Conservation (phyloP, 116 monocot genomes). For the Zostera marina region DNA sequence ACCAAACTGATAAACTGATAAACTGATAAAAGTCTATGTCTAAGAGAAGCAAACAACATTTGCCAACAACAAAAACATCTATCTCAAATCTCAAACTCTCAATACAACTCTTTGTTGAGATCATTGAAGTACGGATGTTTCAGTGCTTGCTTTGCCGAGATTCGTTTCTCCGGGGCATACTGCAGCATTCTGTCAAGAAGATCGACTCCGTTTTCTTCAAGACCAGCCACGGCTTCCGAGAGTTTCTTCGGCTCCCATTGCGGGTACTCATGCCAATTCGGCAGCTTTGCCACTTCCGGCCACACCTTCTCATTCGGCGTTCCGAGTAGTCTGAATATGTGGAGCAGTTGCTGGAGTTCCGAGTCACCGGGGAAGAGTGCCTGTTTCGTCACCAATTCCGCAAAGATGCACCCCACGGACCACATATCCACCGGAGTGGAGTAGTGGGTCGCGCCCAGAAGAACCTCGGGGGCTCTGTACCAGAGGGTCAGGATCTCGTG, state of each 20-base stretch:
- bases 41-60: neutral
- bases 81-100: neutral
- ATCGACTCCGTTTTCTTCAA: conserved; percentile 57
- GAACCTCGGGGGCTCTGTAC: conserved; percentile 95
- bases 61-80: too few species aligned
- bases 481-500: conserved; percentile 98
- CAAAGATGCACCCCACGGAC: conserved; percentile 98
- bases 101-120: conserved; percentile 32
- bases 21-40: too few species aligned
- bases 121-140: conserved; percentile 81
- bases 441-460: conserved; percentile 71
- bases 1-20: too few species aligned
- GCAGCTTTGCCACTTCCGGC: conserved; percentile 68
- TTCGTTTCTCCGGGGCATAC: conserved; percentile 64
- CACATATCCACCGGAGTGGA: conserved; percentile 92
- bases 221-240: conserved; percentile 32
- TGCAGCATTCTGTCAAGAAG: conserved; percentile 44
- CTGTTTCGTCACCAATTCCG: conserved; percentile 74
- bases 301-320: conserved; percentile 84
- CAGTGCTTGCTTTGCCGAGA: conserved; percentile 77
- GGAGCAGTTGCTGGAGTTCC: conserved; percentile 90
- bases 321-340: conserved; percentile 87
- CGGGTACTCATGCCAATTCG: conserved; percentile 91
- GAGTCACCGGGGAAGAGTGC: conserved; percentile 90
- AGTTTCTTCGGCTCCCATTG: conserved; percentile 60